Evolutionary conservation across 805 yeast genomes (phyloP), one percentile per base, ranked within the genome.

Genomic region (Cyberlindnera sargentensis): DNA sequence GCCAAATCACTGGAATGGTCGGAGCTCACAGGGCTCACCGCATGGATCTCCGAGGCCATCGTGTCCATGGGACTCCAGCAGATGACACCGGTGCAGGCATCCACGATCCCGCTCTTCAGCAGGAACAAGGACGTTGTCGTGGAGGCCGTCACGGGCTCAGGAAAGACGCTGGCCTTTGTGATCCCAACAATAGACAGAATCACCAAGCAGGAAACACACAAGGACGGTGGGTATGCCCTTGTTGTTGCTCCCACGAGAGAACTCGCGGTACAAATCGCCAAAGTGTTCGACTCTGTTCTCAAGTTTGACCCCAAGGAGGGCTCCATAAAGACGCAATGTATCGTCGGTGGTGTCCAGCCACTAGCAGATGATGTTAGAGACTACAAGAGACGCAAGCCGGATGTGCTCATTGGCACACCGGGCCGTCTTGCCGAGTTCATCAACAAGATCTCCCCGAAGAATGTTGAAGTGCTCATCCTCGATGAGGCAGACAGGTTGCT

Each of bases 71-170:
- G 95, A 2, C 90, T 75, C 59, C 74, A 76, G 3, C 61, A 76
- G 9, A 88, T 91, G 96, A 93, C 99, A 0, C 96, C 99, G 0
- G 99, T 93, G 0, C 99, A 93, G 60, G 98, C 99, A 0, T 78
- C 97, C 0, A 82, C 95, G 0, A 84, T 93, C 40, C 99, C 99
- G 0, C 66, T 90, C 47, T 76, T 93, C 50, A 64, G 82, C 24
- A 80, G 80, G 20, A 84, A 89, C 58, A 91, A 91, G 57, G 99
- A 93, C 64, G 96, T 93, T 4, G 93, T 93, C 7, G 98, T 89
- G 2, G 97, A 93, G 60, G 95, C 97, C 0, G 96, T 88, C 1
- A 93, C 99, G 0, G 99, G 99, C 0, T 89, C 97, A 0, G 99
- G 99, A n/a, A 93, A 93, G 61, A 93, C 99, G 0, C 62, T 90